A percentile compares a stretch with the other conserved stretches of the same genome.
These are phyloP conservation scores for Talaromyces islandicus DNA, from an alignment of 2,329 filamentous ascomycete species.

Conservation along the genomic window DNA sequence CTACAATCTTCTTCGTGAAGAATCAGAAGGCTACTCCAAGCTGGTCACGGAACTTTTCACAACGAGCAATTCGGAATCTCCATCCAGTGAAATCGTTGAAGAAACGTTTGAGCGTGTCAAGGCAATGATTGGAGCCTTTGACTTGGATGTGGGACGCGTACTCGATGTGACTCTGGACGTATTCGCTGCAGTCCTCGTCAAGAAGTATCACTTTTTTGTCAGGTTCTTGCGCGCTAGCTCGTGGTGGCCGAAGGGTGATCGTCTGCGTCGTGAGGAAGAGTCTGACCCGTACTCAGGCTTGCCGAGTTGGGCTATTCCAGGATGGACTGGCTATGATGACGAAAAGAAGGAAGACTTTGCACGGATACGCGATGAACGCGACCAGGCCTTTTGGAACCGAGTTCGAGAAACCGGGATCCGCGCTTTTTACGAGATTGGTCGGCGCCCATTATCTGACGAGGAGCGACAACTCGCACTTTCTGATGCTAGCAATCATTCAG, in stretches of 20 bases:
- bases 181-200: conserved; percentile 87
- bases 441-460: conserved; percentile 58
- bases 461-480: conserved; percentile 47
- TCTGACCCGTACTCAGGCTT: conserved; percentile 52
- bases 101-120: conserved; percentile 89
- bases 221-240: conserved; percentile 87
- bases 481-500: conserved; percentile 29
- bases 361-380: conserved; percentile 57
- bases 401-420: conserved; percentile 70
- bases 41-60: conserved; percentile 93
- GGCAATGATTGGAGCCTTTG: conserved; percentile 91
- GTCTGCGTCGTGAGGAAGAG: conserved; percentile 32
- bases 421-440: conserved; percentile 86
- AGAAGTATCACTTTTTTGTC: conserved; percentile 89
- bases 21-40: conserved; percentile 95
- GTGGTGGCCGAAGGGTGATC: conserved; percentile 81
- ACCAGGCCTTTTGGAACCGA: conserved; percentile 72
- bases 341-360: conserved; percentile 60
- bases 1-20: conserved; percentile 91
- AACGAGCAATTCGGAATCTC: conserved; percentile 67
- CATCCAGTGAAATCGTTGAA: conserved; percentile 69
- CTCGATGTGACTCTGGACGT: conserved; percentile 93
- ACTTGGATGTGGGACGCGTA: conserved; percentile 90
- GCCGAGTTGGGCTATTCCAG: conserved; percentile 80
- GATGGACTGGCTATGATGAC: conserved; percentile 59